Percentiles rank a stretch among this genome's conserved stretches.
Evolutionary conservation across 345 rosid genomes (phyloP).

Genomic region (Eutrema japonicum): DNA sequence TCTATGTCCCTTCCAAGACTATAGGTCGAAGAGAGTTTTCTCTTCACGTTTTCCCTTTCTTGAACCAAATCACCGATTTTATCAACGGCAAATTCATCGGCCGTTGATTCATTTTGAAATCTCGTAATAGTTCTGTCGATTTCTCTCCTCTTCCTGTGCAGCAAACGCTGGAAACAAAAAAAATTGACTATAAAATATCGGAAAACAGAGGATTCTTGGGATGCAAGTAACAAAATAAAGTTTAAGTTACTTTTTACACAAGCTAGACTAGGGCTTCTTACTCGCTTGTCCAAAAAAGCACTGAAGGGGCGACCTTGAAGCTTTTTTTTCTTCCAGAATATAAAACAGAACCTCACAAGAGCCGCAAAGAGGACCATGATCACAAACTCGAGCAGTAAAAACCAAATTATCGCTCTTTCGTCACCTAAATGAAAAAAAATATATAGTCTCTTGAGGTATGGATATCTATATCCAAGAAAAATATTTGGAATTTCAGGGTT

Average conservation of each 20-base stretch:
- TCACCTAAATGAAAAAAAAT: slow-evolving; percentile 54
- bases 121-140: slow-evolving; percentile 58
- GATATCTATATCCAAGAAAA: background rate
- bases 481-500: background rate
- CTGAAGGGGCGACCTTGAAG: slow-evolving; percentile 63
- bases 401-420: slow-evolving; percentile 54
- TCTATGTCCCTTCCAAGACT: slow-evolving; percentile 71
- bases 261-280: slow-evolving; percentile 41
- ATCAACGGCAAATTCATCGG: slow-evolving; percentile 48
- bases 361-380: slow-evolving; percentile 59
- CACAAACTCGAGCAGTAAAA: slow-evolving; percentile 68
- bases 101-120: slow-evolving; percentile 57
- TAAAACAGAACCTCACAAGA: slow-evolving; percentile 72
- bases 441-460: background rate
- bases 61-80: slow-evolving; percentile 57
- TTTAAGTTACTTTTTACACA: background rate
- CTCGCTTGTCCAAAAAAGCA: slow-evolving; percentile 73
- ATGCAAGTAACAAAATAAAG: background rate
- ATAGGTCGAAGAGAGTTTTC: slow-evolving; percentile 79
- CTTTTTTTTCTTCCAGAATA: slow-evolving; percentile 90
- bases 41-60: slow-evolving; percentile 56
- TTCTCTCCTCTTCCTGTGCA: slow-evolving; percentile 71
- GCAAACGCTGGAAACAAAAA: slow-evolving; percentile 55
- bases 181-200: background rate
- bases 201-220: slow-evolving; percentile 16